phyloP scores from a whole-genome alignment of 2,329 filamentous ascomycete genomes.

The Ceratocystiopsis sp. region DNA sequence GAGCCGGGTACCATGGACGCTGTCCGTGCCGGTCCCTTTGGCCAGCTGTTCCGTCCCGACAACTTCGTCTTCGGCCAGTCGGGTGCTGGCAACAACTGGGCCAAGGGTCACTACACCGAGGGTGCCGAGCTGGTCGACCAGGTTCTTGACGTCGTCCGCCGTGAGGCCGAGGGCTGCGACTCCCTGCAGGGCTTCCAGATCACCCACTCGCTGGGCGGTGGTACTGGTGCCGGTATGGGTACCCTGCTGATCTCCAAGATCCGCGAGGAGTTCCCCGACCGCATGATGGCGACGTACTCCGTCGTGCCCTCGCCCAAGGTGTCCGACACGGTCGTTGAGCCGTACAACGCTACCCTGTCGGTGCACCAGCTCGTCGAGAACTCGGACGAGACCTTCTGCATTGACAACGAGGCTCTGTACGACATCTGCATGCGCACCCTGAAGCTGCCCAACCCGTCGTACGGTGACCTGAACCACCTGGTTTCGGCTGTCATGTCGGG shows the following conservation, averaged over 20 bases:
- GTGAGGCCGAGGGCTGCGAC: constrained; percentile 97
- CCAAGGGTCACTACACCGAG: constrained; percentile 99
- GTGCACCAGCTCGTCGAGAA: constrained; percentile 99
- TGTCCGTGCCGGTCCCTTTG: constrained; percentile 93
- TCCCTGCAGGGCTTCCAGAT: constrained; percentile 99
- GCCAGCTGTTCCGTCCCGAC: constrained; percentile 98
- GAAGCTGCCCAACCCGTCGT: constrained; percentile 96
- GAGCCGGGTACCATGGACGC: constrained; percentile 99
- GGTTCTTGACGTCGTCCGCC: constrained; percentile 94
- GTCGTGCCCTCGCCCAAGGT: constrained; percentile 98
- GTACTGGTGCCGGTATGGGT: constrained; percentile 99
- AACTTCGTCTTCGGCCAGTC: constrained; percentile 99
- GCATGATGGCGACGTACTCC: constrained; percentile 99
- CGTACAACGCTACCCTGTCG: constrained; percentile 98
- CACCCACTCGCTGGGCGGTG: constrained; percentile 99
- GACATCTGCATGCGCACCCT: constrained; percentile 99
- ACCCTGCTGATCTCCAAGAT: constrained; percentile 99
- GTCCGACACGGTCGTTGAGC: constrained; percentile 98
- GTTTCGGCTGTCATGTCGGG: constrained; percentile 99
- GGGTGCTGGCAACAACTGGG: constrained; percentile 99
- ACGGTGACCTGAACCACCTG: constrained; percentile 98
- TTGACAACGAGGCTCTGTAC: constrained; percentile 99
- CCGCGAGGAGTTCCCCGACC: constrained; percentile 98
- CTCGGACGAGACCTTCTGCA: constrained; percentile 99
- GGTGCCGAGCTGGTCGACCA: constrained; percentile 97